phyloP scores from a whole-genome alignment of 2,329 filamentous ascomycete genomes.

The Cladosporium sp. region DNA sequence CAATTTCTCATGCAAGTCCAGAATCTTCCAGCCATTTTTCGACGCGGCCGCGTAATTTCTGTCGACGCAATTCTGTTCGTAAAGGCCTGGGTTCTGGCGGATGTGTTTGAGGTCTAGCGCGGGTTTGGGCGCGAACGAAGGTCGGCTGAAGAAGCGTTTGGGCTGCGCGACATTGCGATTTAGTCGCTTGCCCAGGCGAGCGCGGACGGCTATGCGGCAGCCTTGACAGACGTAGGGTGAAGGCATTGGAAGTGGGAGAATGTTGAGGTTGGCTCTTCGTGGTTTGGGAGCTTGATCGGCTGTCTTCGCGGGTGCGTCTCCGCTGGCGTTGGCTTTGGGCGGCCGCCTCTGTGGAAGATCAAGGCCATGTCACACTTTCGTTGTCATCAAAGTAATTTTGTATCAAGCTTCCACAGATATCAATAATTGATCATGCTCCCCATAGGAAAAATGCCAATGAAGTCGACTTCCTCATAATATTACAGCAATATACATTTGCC shows the following conservation, averaged over 20 bases:
- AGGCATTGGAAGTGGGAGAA: constrained; percentile 7
- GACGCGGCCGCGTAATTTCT: constrained; percentile 69
- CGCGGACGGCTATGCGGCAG: constrained; percentile 8
- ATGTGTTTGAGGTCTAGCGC: constrained; percentile 85
- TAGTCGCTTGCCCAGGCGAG: background rate
- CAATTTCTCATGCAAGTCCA: constrained; percentile 46
- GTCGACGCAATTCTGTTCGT: constrained; percentile 77
- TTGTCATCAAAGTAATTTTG: too few species aligned
- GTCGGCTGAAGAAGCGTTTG: constrained; percentile 45
- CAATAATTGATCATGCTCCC: too few species aligned
- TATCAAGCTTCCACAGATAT: too few species aligned
- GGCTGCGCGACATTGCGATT: constrained; percentile 9
- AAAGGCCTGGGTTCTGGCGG: constrained; percentile 74
- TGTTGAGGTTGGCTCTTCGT: background rate
- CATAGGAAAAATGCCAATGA: too few species aligned
- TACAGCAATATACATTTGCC: background rate
- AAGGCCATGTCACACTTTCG: too few species aligned
- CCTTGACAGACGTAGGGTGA: background rate
- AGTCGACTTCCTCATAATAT: background rate
- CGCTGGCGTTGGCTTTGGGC: background rate
- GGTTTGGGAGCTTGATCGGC: background rate
- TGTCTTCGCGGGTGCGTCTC: background rate
- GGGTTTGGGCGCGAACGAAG: constrained; percentile 72
- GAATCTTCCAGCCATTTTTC: constrained; percentile 50
- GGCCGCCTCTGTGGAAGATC: too few species aligned